phyloP scores from a whole-genome alignment of 257 asterid species.

The Nicotiana tabacum region DNA sequence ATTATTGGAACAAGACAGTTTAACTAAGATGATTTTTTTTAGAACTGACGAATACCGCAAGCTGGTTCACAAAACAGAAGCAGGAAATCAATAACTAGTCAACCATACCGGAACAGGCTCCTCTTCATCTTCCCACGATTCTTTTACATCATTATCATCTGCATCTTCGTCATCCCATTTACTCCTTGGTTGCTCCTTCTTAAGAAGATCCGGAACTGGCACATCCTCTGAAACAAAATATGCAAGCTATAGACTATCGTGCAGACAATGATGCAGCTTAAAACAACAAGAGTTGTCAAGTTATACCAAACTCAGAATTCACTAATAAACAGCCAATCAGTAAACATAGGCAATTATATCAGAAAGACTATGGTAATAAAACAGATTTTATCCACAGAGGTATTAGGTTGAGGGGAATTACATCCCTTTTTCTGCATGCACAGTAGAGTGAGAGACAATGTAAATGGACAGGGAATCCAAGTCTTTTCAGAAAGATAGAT shows the following conservation, averaged over 20 bases:
- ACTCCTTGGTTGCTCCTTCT: constrained; percentile 40
- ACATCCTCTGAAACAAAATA: constrained; percentile 61
- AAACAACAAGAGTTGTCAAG: background rate
- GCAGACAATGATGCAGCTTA: background rate
- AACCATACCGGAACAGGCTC: constrained; percentile 52
- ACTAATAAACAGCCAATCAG: background rate
- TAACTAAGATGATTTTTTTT: background rate
- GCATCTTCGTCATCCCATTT: constrained; percentile 91
- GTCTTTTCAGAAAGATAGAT: background rate
- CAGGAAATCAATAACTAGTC: background rate
- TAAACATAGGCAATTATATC: background rate
- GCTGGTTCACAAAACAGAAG: background rate
- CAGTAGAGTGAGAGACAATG: background rate
- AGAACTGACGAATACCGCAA: background rate
- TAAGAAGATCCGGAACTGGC: constrained; percentile 49
- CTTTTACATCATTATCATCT: constrained; percentile 68
- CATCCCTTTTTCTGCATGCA: background rate
- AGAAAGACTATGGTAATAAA: background rate
- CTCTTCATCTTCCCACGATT: constrained; percentile 97
- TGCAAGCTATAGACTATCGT: background rate
- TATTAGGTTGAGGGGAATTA: background rate
- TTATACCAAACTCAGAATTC: background rate
- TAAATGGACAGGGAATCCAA: background rate
- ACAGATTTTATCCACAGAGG: background rate
- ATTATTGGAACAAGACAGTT: background rate